Evolutionary conservation across 352 stramenopile genomes (phyloP), one percentile per base, ranked within the genome.

Genomic region (Phytophthora sp.): DNA sequence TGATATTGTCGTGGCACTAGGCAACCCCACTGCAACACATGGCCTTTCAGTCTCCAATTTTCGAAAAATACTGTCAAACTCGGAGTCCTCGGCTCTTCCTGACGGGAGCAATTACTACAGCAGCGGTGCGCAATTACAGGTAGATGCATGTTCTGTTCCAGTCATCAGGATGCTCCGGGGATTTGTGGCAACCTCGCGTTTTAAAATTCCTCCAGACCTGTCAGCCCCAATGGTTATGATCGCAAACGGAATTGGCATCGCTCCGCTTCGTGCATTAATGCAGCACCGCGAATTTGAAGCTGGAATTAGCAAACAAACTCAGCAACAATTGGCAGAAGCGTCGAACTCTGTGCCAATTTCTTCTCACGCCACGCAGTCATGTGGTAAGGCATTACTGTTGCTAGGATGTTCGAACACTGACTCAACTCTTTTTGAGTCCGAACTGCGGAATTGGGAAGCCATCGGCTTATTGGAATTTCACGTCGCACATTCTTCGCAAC

Each of bases 201-300:
- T 99, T 66, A 88, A 92, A 43, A 64, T 98, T 7, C 94, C 94
- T 1, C 49, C 63, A 9, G 79, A 97, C 54, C 10, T 72, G 0
- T 48, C 76, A 18, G 84, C 68, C 18, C 96, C 97, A 6, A 86
- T 99, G 54, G 82, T 99, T 8, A 56, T 87, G 49, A 94, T 99
- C 55, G 89, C 92, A 26, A 96, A 93, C 31, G 95, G 96, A 24
- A 98, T 96, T 8, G 95, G 96, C 5, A 80, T 99, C 21, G 94
- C 94, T 27, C 92, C 96, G 1, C 96, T 98, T 80, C 72, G 92
- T 18, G 70, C 67, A 15, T 54, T 82, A 5, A 58, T 86, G 2
- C 58, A 74, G 45, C 63, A 82, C 27, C 70, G 76, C 3, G 55
- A 74, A 50, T 18, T 63, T 13, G 57, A 66, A 32, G 13, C 24